Base-by-base conservation (phyloP, 148 eudicot genomes). In the Simmondsia chinensis region DNA sequence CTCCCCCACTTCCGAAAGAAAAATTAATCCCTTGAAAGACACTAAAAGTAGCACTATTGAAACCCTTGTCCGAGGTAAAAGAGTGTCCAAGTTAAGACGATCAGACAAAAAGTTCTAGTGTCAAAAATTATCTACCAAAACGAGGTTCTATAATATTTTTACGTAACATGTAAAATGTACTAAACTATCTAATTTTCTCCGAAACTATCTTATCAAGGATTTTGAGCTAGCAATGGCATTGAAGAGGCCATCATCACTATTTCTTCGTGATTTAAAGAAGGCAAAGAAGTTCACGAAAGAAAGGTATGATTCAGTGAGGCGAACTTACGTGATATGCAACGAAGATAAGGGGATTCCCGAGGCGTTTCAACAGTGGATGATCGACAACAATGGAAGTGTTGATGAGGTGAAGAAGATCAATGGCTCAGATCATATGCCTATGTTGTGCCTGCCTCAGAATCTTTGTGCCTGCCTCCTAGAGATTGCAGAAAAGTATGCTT, bases 401-500 rank as follows among this genome's bases (percentile, higher is more conserved):
- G 32, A 60, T 11, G 70, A 70, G 24, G 75, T 74, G 42, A 56
- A 41, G 9, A 39, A 39, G 45, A 73, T 79, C 20, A 21, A 34
- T 9, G 60, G 53, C 27, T 39, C 80, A 10, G 83, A 72, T 51
- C 81, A 75, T 31, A 79, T 83, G 94, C 45, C 69, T 5, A 83
- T 75, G 94, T 26, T 67, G 2, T 50, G 75, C 4, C 43, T 45
- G 43, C 83, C 80, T 2, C 33, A 60, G 9, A 45, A 59, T n/a
- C 60, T 79, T 3, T 68, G 41, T 36, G 3, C 54, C 10, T 61
- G 57, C 24, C 66, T 79, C 17, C 14, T 46, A 1, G 60, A 63
- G 15, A 69, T 73, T 7, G 74, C 64, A 4, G n/a, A 19, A 2
- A 52, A 41, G 24, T 43, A 57, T 21, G 2, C 13, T 24, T 10